phyloP scores from a whole-genome alignment of 495 filamentous ascomycete species.

The Trichocladium uniseriatum region DNA sequence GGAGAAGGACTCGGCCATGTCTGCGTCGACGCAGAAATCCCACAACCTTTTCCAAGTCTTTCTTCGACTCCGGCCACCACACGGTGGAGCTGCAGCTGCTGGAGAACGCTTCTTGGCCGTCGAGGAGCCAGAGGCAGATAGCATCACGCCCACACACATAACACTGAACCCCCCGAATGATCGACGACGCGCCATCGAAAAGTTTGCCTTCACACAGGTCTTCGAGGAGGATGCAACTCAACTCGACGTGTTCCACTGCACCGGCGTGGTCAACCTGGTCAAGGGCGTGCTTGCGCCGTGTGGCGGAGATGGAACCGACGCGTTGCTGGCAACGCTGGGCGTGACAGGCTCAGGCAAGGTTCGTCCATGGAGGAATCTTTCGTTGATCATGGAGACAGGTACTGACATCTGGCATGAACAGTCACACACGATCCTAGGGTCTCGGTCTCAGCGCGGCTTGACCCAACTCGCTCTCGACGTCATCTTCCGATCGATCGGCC shows the following conservation, averaged over 20 bases:
- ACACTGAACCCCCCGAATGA: constrained; percentile 78
- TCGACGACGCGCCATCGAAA: constrained; percentile 79
- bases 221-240: constrained; percentile 82
- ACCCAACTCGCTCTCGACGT: constrained; percentile 88
- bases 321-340: constrained; percentile 81
- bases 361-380: constrained; percentile 13
- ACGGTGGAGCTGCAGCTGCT: constrained; percentile 25
- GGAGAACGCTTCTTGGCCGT: constrained; percentile 70
- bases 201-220: constrained; percentile 87
- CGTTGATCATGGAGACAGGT: constrained; percentile 14
- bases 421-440: constrained; percentile 96
- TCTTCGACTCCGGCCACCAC: constrained; percentile 75
- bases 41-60: constrained; percentile 79
- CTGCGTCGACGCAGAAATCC: constrained; percentile 23
- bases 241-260: constrained; percentile 79
- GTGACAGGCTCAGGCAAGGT: constrained; percentile 97
- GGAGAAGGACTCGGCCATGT: constrained; percentile 15
- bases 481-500: constrained; percentile 67
- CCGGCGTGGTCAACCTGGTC: constrained; percentile 62
- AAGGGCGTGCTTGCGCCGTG: constrained; percentile 63
- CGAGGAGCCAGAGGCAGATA: constrained; percentile 47
- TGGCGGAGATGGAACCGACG: constrained; percentile 73
- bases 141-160: constrained; percentile 61
- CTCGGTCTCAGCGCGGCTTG: constrained; percentile 72
- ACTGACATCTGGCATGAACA: constrained; percentile 30